Base-by-base conservation (phyloP, 2,329 filamentous ascomycete genomes). In the Coniella vitis region DNA sequence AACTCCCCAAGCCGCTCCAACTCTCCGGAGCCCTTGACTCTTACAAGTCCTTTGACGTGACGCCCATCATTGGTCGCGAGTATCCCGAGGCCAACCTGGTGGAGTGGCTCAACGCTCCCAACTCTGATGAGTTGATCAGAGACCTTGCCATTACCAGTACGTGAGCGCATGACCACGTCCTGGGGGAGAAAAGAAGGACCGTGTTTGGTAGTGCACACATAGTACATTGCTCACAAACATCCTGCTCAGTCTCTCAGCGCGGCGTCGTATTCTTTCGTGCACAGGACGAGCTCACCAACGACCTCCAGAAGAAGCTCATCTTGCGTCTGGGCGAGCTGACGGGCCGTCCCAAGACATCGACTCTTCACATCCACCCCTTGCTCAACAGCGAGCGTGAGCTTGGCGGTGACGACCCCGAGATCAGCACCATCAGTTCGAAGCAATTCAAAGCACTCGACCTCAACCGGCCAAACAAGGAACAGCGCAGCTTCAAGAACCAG, bases 131-230 rank as follows among this genome's bases (percentile, higher is more conserved):
- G 38, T 66, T 84, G 17, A 61, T 87, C 20, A 73, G 78, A 1
- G 84, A 87, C 56, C 68, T 88, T 0, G 84, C 81, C 32, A 81
- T 86, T 52, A 84, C 79, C 1, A 76, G 81, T 85, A 65, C 55
- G 69, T 51, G 4, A 4, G 14, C 13, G 12, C 4, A 9, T 12
- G 8, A 9, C 13, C 19, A 7, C 22, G 10, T 32, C 4, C 14
- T 12, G 7, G 5, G 12, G 12, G 16, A 2, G 10, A n/a, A 14
- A 13, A 10, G 1, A 12, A 9, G 16, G 9, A 7, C n/a, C 20
- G 17, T 2, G 3, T 14, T 38, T 38, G 21, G 17, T 45, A n/a
- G 16, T 32, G 8, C n/a, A n/a, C n/a, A n/a, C n/a, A n/a, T n/a
- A n/a, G n/a, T n/a, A n/a, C n/a, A n/a, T n/a, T n/a, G n/a, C n/a